Evolutionary conservation across 306 rosid genomes (phyloP).

Genomic region (Delonix regia): DNA sequence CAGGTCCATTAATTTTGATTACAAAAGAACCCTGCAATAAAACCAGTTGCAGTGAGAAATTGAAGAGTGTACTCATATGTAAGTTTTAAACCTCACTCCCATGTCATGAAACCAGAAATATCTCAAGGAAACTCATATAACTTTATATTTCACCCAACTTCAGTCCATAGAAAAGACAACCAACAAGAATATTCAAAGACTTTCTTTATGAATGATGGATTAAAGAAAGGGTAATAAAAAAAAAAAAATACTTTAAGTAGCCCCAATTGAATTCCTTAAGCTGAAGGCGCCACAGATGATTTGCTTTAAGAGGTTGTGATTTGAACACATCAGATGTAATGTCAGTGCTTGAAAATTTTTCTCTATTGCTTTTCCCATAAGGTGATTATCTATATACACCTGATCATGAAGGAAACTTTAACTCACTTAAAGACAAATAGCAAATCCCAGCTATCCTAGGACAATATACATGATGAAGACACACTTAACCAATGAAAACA

Average conservation of each 20-base stretch:
- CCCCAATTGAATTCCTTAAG: background rate
- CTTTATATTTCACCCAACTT: background rate
- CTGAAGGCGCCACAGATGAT: background rate
- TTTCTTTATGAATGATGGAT: background rate
- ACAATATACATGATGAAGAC: background rate
- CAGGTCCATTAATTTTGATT: slow-evolving; percentile 84
- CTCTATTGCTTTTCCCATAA: background rate
- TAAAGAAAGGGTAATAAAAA: background rate
- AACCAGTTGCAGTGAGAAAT: slow-evolving; percentile 44
- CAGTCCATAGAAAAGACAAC: background rate
- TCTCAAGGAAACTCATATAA: background rate
- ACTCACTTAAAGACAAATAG: background rate
- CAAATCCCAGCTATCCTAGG: background rate
- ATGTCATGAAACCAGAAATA: background rate
- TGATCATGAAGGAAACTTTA: background rate
- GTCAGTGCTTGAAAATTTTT: background rate
- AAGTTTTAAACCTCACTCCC: background rate
- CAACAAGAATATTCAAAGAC: background rate
- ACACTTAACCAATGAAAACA: background rate
- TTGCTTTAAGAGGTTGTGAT: background rate
- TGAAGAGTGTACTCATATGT: slow-evolving; percentile 5
- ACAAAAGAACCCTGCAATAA: slow-evolving; percentile 82
- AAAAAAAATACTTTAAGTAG: background rate
- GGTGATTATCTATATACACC: background rate
- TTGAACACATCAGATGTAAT: background rate